Evolutionary conservation across 1,284 basidiomycete genomes (phyloP), one percentile per base, ranked within the genome.

Genomic region (Fomitiporia mediterranea): DNA sequence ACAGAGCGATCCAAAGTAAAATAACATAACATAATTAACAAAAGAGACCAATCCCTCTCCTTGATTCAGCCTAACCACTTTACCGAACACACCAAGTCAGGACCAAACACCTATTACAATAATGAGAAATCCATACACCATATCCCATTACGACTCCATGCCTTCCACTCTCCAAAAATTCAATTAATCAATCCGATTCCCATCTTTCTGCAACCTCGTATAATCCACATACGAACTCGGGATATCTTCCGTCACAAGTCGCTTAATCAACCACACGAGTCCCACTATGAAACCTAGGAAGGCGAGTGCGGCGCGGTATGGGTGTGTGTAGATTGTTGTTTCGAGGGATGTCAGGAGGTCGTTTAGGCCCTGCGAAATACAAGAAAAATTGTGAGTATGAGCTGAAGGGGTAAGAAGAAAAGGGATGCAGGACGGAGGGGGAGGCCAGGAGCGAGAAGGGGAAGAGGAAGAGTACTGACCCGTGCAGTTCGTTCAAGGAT

Each of bases 401-500:
- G 19, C 15, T 11, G 27, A 23, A 7, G 15, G 6, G 11, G 42
- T 8, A 11, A 15, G 6, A 6, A 21, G 27, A 40, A 46, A 49
- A 51, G 23, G 21, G n/a, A 11, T 53, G 3, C 8, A 40, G 21
- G 40, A 43, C 4, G 21, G 39, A 19, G 8, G 17, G 17, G 21
- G 42, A 44, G 42, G 21, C 5, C 21, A 9, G 23, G 7, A 30
- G 32, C 32, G 7, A 6, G 13, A 34, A 34, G 13, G 32, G 19
- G 44, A 38, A n/a, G n/a, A 37, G 32, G 19, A 38, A 30, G n/a
- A n/a, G n/a, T 43, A 76, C 84, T 21, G 64, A 90, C 88, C 57
- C 83, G 71, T 1, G 84, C 80, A n/a, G 78, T 64, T 34, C 88
- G 76, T 66, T 91, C 88, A 17, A 89, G 64, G 6, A 78, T 51